Evolutionary conservation across 2,329 filamentous ascomycete species (phyloP).

Genomic region (Acrocalymma vagum): DNA sequence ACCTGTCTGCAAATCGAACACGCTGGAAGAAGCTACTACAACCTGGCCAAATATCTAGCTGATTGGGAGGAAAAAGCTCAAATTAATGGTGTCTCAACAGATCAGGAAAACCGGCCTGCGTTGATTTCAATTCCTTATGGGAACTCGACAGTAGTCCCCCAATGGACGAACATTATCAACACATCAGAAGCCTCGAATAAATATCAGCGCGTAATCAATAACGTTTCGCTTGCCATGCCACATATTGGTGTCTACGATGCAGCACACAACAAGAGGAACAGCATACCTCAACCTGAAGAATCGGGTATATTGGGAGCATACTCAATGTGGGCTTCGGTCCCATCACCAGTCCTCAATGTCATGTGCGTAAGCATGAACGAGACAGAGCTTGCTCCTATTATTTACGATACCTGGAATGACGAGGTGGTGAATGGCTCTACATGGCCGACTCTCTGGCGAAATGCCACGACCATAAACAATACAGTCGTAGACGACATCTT

Average conservation of each 20-base stretch:
- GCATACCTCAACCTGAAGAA: constrained; percentile 70
- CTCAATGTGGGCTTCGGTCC: constrained; percentile 70
- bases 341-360: constrained; percentile 74
- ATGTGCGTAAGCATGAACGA: constrained; percentile 71
- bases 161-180: constrained; percentile 71
- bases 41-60: constrained; percentile 64
- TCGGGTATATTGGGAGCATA: constrained; percentile 71
- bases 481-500: constrained; percentile 74
- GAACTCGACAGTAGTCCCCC: constrained; percentile 72
- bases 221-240: constrained; percentile 78
- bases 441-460: constrained; percentile 10
- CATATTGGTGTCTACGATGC: constrained; percentile 73
- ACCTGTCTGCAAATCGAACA: constrained; percentile 75
- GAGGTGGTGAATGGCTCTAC: constrained; percentile 14
- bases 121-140: constrained; percentile 71
- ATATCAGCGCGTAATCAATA: constrained; percentile 71
- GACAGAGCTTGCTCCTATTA: constrained; percentile 67
- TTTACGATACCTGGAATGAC: constrained; percentile 69
- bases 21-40: constrained; percentile 72
- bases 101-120: constrained; percentile 61
- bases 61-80: constrained; percentile 61
- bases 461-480: constrained; percentile 24
- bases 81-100: constrained; percentile 51
- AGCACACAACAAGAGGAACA: constrained; percentile 66
- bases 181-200: constrained; percentile 58